These are phyloP conservation scores for Termitomyces sp. DNA, from an alignment of 768 basidiomycete genomes.

Conservation along the genomic window DNA sequence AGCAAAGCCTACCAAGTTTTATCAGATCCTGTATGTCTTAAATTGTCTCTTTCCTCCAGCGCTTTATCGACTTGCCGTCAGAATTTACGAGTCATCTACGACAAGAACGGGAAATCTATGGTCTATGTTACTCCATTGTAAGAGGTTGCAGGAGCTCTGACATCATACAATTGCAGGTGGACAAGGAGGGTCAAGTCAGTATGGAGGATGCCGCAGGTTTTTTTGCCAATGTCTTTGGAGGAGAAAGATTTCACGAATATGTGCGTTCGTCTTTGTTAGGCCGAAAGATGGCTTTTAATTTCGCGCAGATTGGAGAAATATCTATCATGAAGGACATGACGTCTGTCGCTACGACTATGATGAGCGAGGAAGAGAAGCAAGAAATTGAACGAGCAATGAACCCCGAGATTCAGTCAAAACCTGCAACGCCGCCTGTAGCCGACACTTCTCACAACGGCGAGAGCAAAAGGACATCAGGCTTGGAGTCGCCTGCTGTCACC, in stretches of 20 bases:
- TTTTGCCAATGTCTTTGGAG: slow-evolving; percentile 95
- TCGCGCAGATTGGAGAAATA: slow-evolving; percentile 87
- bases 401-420: slow-evolving; percentile 21
- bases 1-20: slow-evolving; percentile 96
- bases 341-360: slow-evolving; percentile 76
- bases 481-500: slow-evolving; percentile 9
- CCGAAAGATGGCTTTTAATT: background rate
- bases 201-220: slow-evolving; percentile 94
- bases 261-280: slow-evolving; percentile 40
- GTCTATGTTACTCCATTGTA: slow-evolving; percentile 30
- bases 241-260: slow-evolving; percentile 86
- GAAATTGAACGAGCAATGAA: slow-evolving; percentile 76
- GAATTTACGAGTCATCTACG: slow-evolving; percentile 86
- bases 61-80: slow-evolving; percentile 20
- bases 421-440: slow-evolving; percentile 20
- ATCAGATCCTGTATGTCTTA: slow-evolving; percentile 63
- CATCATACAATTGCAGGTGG: slow-evolving; percentile 38
- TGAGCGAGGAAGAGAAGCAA: slow-evolving; percentile 89
- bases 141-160: background rate
- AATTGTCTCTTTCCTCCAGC: background rate
- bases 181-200: slow-evolving; percentile 69
- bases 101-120: slow-evolving; percentile 91
- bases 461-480: slow-evolving; percentile 11
- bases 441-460: slow-evolving; percentile 13
- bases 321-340: slow-evolving; percentile 94